These are phyloP conservation scores for Penicillium sp. DNA, from an alignment of 2,329 filamentous ascomycete genomes.

Conservation along the genomic window DNA sequence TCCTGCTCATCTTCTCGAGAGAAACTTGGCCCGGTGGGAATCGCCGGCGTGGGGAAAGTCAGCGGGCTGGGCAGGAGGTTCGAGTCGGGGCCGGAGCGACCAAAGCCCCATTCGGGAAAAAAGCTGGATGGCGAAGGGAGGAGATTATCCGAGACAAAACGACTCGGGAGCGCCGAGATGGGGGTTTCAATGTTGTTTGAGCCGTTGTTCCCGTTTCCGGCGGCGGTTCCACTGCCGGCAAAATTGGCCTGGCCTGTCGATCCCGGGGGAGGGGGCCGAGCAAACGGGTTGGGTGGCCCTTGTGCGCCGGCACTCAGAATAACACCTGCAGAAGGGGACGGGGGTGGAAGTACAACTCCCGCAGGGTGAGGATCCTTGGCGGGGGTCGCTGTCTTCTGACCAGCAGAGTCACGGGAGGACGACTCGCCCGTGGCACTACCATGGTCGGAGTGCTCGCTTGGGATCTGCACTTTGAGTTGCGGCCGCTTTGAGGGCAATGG, in stretches of 20 bases:
- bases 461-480: constrained; percentile 87
- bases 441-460: constrained; percentile 76
- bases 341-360: constrained; percentile 79
- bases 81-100: constrained; percentile 56
- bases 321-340: constrained; percentile 80
- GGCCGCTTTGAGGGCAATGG: constrained; percentile 65
- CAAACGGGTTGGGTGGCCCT: constrained; percentile 93
- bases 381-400: constrained; percentile 54
- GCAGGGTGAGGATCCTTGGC: constrained; percentile 57
- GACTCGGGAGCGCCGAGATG: constrained; percentile 85
- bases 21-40: constrained; percentile 37
- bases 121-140: constrained; percentile 88
- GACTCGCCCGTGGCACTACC: constrained; percentile 69
- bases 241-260: constrained; percentile 37
- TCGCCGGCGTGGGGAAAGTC: constrained; percentile 77
- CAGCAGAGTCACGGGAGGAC: constrained; percentile 55
- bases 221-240: constrained; percentile 19
- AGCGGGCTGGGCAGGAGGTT: constrained; percentile 89
- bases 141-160: constrained; percentile 82
- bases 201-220: constrained; percentile 20
- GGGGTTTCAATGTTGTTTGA: constrained; percentile 60
- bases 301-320: constrained; percentile 84
- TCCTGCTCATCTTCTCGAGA: constrained; percentile 39
- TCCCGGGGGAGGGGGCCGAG: constrained; percentile 70
- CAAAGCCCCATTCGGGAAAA: constrained; percentile 84